Evolutionary conservation across 106 monocot species (phyloP).

Genomic region (Allium fistulosum): DNA sequence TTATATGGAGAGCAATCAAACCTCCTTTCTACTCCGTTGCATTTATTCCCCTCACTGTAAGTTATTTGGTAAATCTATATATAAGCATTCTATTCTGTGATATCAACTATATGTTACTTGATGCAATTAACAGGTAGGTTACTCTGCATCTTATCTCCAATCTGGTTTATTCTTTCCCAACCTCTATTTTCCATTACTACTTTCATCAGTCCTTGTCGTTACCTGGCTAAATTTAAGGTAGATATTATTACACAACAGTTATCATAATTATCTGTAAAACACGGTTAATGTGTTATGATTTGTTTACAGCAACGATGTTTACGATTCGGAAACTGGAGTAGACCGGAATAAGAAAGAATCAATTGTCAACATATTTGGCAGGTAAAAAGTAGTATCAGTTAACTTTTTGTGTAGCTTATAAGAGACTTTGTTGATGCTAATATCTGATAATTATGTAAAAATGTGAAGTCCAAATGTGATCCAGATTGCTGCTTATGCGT

Average conservation of each 20-base stretch:
- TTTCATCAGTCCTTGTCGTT: conserved; percentile 71
- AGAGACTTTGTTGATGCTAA: too few species aligned
- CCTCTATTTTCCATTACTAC: conserved; percentile 50
- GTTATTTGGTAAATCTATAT: not conserved
- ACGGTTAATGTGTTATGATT: not conserved
- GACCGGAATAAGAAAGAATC: conserved; percentile 91
- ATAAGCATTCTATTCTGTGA: not conserved
- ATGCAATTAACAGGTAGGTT: conserved; percentile 50
- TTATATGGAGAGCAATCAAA: conserved; percentile 88
- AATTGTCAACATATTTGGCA: conserved; percentile 91
- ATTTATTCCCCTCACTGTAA: conserved; percentile 76
- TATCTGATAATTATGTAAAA: not conserved
- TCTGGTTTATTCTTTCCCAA: conserved; percentile 55
- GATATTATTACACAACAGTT: not conserved
- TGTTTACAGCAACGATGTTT: conserved; percentile 83
- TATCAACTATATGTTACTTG: not conserved
- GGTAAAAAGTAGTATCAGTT: conserved; percentile 27
- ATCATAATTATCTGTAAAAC: too few species aligned
- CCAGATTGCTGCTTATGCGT: conserved; percentile 40
- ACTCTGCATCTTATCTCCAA: conserved; percentile 63
- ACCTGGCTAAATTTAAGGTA: conserved; percentile 97
- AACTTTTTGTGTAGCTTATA: not conserved
- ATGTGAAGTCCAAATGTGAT: conserved; percentile 44
- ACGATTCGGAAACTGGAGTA: conserved; percentile 85
- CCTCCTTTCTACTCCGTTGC: conserved; percentile 95